Conservation (phyloP, 176 grass and related monocot genomes). For the Saccharum spontaneum region DNA sequence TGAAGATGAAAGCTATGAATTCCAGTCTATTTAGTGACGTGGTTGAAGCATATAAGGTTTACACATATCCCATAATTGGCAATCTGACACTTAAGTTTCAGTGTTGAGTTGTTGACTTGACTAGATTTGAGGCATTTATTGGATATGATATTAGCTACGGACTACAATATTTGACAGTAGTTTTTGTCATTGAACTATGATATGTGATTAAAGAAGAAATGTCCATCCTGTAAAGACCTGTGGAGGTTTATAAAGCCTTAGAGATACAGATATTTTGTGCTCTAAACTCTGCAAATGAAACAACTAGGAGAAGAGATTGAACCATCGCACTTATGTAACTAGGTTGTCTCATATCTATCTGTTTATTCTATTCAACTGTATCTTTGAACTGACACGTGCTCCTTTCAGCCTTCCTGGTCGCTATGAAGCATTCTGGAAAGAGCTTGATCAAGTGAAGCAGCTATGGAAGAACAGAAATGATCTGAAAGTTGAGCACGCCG, state of each 20-base stretch:
- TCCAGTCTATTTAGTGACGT: too few species aligned
- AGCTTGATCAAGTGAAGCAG: constrained; percentile 67
- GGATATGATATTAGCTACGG: neutral
- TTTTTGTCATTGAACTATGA: neutral
- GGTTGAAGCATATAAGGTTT: too few species aligned
- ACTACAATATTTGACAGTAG: neutral
- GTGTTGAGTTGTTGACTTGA: too few species aligned
- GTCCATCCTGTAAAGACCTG: neutral
- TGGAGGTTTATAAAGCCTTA: neutral
- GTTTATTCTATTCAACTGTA: neutral
- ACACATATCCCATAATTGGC: too few species aligned
- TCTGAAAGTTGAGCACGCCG: constrained; percentile 76
- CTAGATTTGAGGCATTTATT: neutral
- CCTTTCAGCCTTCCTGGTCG: constrained; percentile 70
- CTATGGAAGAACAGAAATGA: constrained; percentile 62
- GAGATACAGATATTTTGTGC: neutral
- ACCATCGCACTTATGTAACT: neutral
- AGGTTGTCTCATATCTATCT: neutral
- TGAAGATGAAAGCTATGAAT: too few species aligned
- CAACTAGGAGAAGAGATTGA: too few species aligned
- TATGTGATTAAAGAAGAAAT: neutral
- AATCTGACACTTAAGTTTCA: too few species aligned
- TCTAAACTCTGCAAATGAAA: neutral
- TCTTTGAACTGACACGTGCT: neutral
- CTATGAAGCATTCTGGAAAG: constrained; percentile 77